Conservation (phyloP, 2,329 filamentous ascomycete genomes). For the Fusarium sp. region DNA sequence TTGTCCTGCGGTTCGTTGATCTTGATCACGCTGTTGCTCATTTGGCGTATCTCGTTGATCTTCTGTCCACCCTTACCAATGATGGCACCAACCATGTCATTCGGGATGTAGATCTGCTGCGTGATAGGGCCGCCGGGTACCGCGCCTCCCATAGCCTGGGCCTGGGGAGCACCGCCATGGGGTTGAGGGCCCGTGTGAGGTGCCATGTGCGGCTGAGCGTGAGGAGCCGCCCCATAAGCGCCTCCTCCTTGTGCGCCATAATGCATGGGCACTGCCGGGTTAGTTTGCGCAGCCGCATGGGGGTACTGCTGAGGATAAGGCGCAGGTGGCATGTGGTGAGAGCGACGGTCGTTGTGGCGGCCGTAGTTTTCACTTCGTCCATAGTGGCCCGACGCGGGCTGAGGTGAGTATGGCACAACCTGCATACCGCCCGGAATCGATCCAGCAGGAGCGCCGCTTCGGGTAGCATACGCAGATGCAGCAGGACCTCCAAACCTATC, state of each 20-base stretch:
- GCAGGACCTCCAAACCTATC: conserved; percentile 96
- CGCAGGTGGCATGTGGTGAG: conserved; percentile 78
- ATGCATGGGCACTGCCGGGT: conserved; percentile 74
- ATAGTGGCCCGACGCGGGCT: conserved; percentile 91
- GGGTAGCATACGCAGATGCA: conserved; percentile 96
- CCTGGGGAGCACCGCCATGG: conserved; percentile 72
- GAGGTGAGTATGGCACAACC: conserved; percentile 96
- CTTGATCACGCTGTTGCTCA: conserved; percentile 98
- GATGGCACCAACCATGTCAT: conserved; percentile 99
- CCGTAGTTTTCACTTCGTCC: conserved; percentile 87
- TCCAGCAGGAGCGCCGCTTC: conserved; percentile 90
- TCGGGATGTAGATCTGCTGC: conserved; percentile 98
- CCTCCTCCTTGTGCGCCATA: conserved; percentile 76
- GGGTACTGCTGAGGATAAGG: conserved; percentile 77
- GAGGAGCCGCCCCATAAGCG: conserved; percentile 80
- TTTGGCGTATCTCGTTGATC: conserved; percentile 98
- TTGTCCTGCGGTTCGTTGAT: conserved; percentile 99
- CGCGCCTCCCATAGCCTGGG: conserved; percentile 76
- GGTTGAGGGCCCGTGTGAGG: conserved; percentile 67
- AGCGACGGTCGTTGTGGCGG: conserved; percentile 75
- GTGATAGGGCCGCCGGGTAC: conserved; percentile 75
- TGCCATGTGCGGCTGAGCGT: conserved; percentile 75
- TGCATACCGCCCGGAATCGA: conserved; percentile 98
- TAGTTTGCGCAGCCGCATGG: conserved; percentile 67
- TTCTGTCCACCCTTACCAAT: conserved; percentile 98